Evolutionary conservation across 176 grass and related monocot species (phyloP).

Genomic region (Saccharum spontaneum): DNA sequence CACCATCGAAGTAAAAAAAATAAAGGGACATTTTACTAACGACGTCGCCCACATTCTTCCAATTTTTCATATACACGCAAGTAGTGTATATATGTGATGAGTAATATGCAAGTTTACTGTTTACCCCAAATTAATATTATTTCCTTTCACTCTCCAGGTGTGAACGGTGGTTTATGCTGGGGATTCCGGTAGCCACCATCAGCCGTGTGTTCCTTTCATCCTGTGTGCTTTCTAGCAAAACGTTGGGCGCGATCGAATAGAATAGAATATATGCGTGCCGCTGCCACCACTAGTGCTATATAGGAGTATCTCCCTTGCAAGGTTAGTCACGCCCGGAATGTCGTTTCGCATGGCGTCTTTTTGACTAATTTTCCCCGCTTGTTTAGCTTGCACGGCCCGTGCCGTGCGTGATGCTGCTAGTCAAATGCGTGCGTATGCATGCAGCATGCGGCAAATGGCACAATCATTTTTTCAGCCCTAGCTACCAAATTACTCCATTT

Average conservation of each 20-base stretch:
- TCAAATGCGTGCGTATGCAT: slow-evolving; percentile 19
- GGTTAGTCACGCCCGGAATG: slow-evolving; percentile 34
- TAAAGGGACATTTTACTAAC: slow-evolving; percentile 5
- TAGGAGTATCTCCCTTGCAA: too few relatives aligned
- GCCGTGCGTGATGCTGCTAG: not conserved
- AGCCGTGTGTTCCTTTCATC: slow-evolving; percentile 14
- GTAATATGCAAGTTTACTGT: not conserved
- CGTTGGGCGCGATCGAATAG: slow-evolving; percentile 21
- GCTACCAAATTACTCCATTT: too few relatives aligned
- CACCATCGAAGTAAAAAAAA: not conserved
- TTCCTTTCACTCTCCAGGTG: slow-evolving; percentile 19
- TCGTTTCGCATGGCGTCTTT: slow-evolving; percentile 42
- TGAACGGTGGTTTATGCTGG: slow-evolving; percentile 32
- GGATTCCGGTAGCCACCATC: slow-evolving; percentile 37
- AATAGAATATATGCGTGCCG: not conserved
- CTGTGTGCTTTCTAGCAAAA: slow-evolving; percentile 46
- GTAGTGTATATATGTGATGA: not conserved
- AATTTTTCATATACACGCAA: too few relatives aligned
- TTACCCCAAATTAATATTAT: not conserved
- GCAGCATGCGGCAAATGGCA: too few relatives aligned
- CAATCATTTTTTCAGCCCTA: too few relatives aligned
- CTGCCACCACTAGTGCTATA: not conserved
- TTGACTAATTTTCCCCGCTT: slow-evolving; percentile 10
- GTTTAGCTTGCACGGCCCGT: slow-evolving; percentile 18
- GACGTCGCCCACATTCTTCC: not conserved